Evolutionary conservation across 257 asterid genomes (phyloP), one percentile per base, ranked within the genome.

Genomic region (Primulina huaijiensis): DNA sequence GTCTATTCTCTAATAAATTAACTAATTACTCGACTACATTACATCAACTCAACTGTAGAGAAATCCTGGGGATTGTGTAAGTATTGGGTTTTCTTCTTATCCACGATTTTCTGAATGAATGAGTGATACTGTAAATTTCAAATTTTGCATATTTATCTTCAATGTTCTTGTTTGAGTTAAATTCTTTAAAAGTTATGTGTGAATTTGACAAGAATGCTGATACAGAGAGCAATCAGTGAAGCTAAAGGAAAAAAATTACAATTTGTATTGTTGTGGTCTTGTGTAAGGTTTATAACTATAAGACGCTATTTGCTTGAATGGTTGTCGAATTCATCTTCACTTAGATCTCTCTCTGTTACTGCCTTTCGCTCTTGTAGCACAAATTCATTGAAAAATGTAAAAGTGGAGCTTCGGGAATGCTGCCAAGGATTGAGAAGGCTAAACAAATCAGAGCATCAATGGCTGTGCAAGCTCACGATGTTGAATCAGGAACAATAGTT

Each of bases 341-440:
- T 60, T 78, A 67, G 34, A 25, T 77, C 74, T 78, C 25, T 23
- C 25, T 23, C 25, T 23, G 25, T 23, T 23, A 23, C 25, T 23
- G 25, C 25, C 25, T 23, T 23, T 23, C 25, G 25, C 25, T 71
- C 61, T 19, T 78, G 83, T 62, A 93, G 99, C 99, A 94, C 90
- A 91, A 94, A 83, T 94, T 94, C 86, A 88, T 94, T 62, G 97
- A 91, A 82, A 94, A 92, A 82, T 91, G 92, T 80, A 89, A 89
- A 89, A 76, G 75, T 77, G 96, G 89, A 75, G 97, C 97, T 73
- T 85, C 95, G 70, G 68, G 85, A 23, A 86, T 94, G 97, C 76
- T 91, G 75, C 97, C 96, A 19, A 94, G 86, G 87, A 84, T 94
- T 76, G 97, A 89, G 86, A 89, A 88, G 85, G 96, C 97, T 59